Conservation (phyloP, 2,329 filamentous ascomycete genomes). For the Aspergillus ibericus region DNA sequence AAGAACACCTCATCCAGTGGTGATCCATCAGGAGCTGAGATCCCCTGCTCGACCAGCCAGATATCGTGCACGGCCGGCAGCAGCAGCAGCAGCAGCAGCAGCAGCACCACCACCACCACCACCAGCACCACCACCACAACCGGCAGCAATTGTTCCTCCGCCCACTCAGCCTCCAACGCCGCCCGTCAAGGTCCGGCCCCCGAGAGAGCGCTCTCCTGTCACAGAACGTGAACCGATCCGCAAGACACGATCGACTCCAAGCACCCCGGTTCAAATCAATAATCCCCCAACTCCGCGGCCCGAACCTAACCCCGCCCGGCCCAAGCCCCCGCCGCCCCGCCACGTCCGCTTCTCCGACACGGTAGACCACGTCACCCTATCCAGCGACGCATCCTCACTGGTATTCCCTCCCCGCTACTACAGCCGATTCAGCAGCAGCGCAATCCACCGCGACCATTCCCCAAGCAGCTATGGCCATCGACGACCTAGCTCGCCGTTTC, state of each 20-base stretch:
- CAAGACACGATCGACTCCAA: neutral
- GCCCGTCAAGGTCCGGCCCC: neutral
- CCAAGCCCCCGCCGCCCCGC: neutral
- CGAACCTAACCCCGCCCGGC: too few relatives aligned
- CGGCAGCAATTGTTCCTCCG: neutral
- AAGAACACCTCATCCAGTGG: neutral
- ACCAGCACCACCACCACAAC: neutral
- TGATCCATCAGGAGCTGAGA: neutral
- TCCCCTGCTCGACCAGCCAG: neutral
- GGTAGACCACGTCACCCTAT: neutral
- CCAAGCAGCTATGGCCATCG: neutral
- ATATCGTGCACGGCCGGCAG: neutral
- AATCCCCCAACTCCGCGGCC: neutral
- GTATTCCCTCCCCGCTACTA: neutral
- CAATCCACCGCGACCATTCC: neutral
- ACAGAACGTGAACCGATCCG: neutral
- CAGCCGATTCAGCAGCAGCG: neutral
- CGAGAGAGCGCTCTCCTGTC: neutral
- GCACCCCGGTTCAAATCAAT: neutral
- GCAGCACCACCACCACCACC: neutral
- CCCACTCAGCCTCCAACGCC: neutral
- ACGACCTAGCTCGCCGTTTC: neutral
- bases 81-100: neutral
- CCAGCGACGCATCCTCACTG: neutral
- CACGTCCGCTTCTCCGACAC: slow-evolving; percentile 2